Base-by-base conservation (phyloP, 371 early-diverging fungal genomes). In the Mortierella sp. region DNA sequence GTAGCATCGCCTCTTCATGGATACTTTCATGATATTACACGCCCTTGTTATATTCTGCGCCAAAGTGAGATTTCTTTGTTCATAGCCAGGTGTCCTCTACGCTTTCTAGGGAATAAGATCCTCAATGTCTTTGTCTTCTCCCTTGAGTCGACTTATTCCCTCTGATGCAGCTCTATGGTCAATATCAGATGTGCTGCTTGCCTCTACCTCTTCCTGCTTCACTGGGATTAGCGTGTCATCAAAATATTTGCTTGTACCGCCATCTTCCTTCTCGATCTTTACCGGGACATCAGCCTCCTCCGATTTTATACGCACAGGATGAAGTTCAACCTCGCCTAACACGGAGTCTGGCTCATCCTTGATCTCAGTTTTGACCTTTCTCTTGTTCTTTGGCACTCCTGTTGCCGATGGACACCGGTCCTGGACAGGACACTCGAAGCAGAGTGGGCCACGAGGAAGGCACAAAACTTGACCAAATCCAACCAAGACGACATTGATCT, bases 391-490 rank as follows among this genome's bases (percentile, higher is more conserved):
- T 2, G 64, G 29, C 18, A 57, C 43, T 0, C 30, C 55, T 1
- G 61, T 69, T 12, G 85, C 84, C 12, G 90, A 89, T 5, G 93
- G 94, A 70, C 96, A 96, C 28, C 83, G 81, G 37, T 91, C 87
- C 25, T 70, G 81, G 19, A 96, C 93, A 15, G 96, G 95, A 70
- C 99, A 99, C 47, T 84, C 82, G 19, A 67, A 75, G 82, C 99
- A 99, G 21, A 75, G 85, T 0, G 99, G 99, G 1, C 87, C 88
- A 12, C 89, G 84, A 0, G 93, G 94, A 15, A 85, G 74, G 75
- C 99, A 99, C 30, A 92, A 77, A 0, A 88, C 90, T 80, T 99
- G 99, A 4, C 99, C 99, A 82, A 95, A 95, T 0, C 99, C 99
- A 18, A 99, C 99, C 18, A 99, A 74, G 44, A 97, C 74, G 12